phyloP scores from a whole-genome alignment of 2,329 filamentous ascomycete species.

The Cordyceps tenuipes region DNA sequence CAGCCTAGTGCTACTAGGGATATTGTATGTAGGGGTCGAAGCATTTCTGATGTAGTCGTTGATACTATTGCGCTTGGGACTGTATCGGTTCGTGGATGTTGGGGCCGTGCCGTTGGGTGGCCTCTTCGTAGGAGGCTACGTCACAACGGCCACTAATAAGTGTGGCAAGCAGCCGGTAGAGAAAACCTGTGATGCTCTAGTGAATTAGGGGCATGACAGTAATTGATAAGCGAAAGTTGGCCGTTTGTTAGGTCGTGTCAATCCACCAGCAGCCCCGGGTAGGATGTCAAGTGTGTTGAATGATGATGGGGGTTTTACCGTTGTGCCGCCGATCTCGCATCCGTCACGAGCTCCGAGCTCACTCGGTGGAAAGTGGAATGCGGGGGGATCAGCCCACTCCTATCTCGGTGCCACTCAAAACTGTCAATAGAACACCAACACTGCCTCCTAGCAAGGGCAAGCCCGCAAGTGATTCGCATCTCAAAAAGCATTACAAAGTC shows the following conservation, averaged over 20 bases:
- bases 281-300: background rate
- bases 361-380: slow-evolving; percentile 9
- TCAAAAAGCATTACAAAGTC: no score
- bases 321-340: slow-evolving; percentile 1
- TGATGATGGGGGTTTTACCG: background rate
- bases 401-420: background rate
- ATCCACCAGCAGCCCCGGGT: no score
- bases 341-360: slow-evolving; percentile 9
- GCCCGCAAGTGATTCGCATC: no score
- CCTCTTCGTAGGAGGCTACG: background rate
- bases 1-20: background rate
- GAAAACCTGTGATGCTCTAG: background rate
- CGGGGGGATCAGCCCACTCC: background rate
- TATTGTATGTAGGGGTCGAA: background rate
- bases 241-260: background rate
- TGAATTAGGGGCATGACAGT: background rate
- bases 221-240: background rate
- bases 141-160: background rate
- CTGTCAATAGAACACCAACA: background rate
- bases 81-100: background rate
- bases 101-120: background rate
- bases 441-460: no score
- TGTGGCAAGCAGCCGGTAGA: background rate
- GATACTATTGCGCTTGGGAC: background rate
- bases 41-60: background rate